A percentile compares a stretch with the other conserved stretches of the same genome.
These are phyloP conservation scores for Diaporthe destruens DNA, from an alignment of 2,329 filamentous ascomycete genomes.

Conservation along the genomic window DNA sequence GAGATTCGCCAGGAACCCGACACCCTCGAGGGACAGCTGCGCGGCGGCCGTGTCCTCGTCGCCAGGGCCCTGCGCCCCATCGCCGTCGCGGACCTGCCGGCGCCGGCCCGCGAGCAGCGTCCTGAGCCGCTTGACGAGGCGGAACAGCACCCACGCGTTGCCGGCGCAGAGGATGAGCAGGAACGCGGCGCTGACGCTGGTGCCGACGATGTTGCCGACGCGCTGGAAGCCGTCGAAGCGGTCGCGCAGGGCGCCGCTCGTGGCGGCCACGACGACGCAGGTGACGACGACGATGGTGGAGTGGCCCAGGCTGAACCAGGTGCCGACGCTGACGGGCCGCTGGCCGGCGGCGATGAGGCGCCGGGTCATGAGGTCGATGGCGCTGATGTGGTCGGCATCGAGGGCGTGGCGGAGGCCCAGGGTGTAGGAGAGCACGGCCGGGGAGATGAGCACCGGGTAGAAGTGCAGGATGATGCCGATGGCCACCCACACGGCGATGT, in stretches of 20 bases:
- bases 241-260: conserved; percentile 83
- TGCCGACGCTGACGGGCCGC: conserved; percentile 90
- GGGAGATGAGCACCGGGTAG: conserved; percentile 75
- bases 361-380: conserved; percentile 95
- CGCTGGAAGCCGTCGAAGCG: conserved; percentile 84
- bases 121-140: conserved; percentile 77
- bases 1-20: conserved; percentile 78
- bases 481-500: conserved; percentile 67
- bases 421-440: conserved; percentile 87
- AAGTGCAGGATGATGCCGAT: conserved; percentile 65
- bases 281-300: conserved; percentile 93
- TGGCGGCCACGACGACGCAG: conserved; percentile 91
- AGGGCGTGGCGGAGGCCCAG: conserved; percentile 94
- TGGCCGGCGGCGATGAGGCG: conserved; percentile 88
- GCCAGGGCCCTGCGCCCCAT: conserved; percentile 11
- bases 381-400: conserved; percentile 89
- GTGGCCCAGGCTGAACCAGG: conserved; percentile 93
- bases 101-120: conserved; percentile 65
- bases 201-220: conserved; percentile 90
- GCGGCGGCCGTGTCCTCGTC: conserved; percentile 54
- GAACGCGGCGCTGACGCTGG: conserved; percentile 85
- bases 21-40: conserved; percentile 79
- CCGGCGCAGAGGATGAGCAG: conserved; percentile 84
- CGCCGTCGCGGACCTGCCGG: conserved; percentile 46
- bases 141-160: conserved; percentile 88